Evolutionary conservation across 2,329 filamentous ascomycete species (phyloP).

Genomic region (Ophiostoma tasmaniense): DNA sequence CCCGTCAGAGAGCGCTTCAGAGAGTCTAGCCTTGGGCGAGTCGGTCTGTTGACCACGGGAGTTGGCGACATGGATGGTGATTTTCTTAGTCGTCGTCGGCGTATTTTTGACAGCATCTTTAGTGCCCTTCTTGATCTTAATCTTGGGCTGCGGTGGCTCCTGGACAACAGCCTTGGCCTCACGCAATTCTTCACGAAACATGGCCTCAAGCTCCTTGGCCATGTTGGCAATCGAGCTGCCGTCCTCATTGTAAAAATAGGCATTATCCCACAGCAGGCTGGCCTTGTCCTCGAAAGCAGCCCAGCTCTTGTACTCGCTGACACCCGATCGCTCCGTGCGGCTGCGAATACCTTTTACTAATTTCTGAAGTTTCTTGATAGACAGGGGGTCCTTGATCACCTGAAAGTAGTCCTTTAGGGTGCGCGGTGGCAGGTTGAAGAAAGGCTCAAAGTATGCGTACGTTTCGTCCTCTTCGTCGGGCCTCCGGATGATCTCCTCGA

Average conservation of each 20-base stretch:
- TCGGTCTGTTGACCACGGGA: slow-evolving; percentile 41
- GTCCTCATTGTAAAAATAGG: slow-evolving; percentile 84
- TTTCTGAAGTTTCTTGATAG: slow-evolving; percentile 69
- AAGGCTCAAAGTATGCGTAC: slow-evolving; percentile 62
- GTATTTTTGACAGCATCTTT: slow-evolving; percentile 39
- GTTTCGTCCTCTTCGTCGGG: slow-evolving; percentile 59
- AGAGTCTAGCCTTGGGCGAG: slow-evolving; percentile 40
- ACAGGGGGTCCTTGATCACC: slow-evolving; percentile 72
- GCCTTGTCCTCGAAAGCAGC: slow-evolving; percentile 70
- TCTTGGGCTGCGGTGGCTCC: slow-evolving; percentile 60
- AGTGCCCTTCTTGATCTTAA: slow-evolving; percentile 65
- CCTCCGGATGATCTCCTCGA: slow-evolving; percentile 64
- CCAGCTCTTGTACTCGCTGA: slow-evolving; percentile 72
- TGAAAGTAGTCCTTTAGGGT: slow-evolving; percentile 78
- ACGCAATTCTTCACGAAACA: slow-evolving; percentile 59
- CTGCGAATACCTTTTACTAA: slow-evolving; percentile 65
- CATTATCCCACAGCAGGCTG: slow-evolving; percentile 78
- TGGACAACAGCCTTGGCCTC: slow-evolving; percentile 64
- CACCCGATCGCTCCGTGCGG: slow-evolving; percentile 53
- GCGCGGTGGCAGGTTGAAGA: slow-evolving; percentile 68
- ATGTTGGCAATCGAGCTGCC: slow-evolving; percentile 74
- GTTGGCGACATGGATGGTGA: slow-evolving; percentile 53
- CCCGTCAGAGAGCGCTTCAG: slow-evolving; percentile 27
- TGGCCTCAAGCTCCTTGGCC: slow-evolving; percentile 61
- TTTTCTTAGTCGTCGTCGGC: slow-evolving; percentile 46